These are phyloP conservation scores for Candida glaebosa DNA, from an alignment of 805 yeast species.

Conservation along the genomic window DNA sequence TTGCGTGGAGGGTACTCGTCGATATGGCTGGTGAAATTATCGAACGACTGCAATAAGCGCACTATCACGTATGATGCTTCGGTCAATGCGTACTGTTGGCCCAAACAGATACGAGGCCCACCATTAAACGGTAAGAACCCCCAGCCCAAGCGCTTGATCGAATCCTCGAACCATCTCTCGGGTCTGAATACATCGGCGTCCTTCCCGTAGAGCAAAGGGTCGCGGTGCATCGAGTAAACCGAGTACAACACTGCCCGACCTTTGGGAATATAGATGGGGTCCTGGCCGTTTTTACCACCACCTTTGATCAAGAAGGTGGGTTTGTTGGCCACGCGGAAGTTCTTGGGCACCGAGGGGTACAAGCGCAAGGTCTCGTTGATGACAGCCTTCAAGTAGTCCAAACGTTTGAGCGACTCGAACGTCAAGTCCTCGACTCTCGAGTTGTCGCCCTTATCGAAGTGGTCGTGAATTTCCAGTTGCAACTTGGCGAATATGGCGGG, in stretches of 20 bases:
- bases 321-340: slow-evolving; percentile 28
- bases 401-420: slow-evolving; percentile 32
- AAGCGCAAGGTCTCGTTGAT: slow-evolving; percentile 32
- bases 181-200: slow-evolving; percentile 45
- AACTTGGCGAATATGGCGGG: slow-evolving; percentile 27
- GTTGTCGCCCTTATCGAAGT: slow-evolving; percentile 25
- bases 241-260: slow-evolving; percentile 41
- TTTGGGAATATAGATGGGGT: slow-evolving; percentile 30
- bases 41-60: slow-evolving; percentile 28
- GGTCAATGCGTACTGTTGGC: slow-evolving; percentile 54
- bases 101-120: slow-evolving; percentile 54
- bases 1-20: slow-evolving; percentile 28
- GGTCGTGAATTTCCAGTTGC: slow-evolving; percentile 20
- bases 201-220: slow-evolving; percentile 36
- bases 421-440: slow-evolving; percentile 21
- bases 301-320: slow-evolving; percentile 32
- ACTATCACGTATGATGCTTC: slow-evolving; percentile 45
- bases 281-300: slow-evolving; percentile 23
- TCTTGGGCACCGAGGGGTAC: slow-evolving; percentile 34
- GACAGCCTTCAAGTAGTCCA: slow-evolving; percentile 31
- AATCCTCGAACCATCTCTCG: slow-evolving; percentile 43
- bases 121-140: slow-evolving; percentile 53
- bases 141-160: slow-evolving; percentile 37
- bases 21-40: slow-evolving; percentile 14
- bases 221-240: slow-evolving; percentile 42